Evolutionary conservation across 2,329 filamentous ascomycete genomes (phyloP).

Genomic region (Ophiocordyceps sinensis): DNA sequence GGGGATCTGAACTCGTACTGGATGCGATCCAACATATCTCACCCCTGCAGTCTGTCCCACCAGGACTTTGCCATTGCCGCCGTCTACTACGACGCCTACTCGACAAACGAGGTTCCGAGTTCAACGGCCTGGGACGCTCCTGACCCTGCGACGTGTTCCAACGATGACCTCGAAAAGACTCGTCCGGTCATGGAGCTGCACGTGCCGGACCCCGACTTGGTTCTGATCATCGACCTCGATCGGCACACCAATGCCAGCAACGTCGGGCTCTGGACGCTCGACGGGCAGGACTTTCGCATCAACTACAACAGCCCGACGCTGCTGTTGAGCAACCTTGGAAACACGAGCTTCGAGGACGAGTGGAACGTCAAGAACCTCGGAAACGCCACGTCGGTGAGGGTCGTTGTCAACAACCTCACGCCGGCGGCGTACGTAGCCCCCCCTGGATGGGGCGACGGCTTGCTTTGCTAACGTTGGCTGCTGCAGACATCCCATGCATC

Average conservation of each 20-base stretch:
- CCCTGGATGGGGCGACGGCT: no score
- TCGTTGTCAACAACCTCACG: constrained; percentile 43
- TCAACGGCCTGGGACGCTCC: constrained; percentile 33
- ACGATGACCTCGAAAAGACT: constrained; percentile 39
- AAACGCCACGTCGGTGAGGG: constrained; percentile 36
- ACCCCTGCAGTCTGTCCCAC: constrained; percentile 28
- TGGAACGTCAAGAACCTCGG: constrained; percentile 43
- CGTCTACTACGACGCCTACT: constrained; percentile 48
- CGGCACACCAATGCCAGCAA: constrained; percentile 32
- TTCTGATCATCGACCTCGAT: constrained; percentile 31
- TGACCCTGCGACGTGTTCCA: constrained; percentile 37
- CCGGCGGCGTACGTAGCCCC: constrained; percentile 24
- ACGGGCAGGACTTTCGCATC: constrained; percentile 32
- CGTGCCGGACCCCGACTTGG: constrained; percentile 24
- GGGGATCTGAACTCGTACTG: constrained; percentile 34
- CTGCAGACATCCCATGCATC: constrained; percentile 48
- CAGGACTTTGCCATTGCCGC: constrained; percentile 42
- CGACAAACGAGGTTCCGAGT: constrained; percentile 23
- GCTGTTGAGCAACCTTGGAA: constrained; percentile 32
- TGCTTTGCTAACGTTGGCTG: background rate
- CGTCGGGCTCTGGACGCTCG: constrained; percentile 38
- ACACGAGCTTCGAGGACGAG: constrained; percentile 35
- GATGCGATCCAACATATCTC: constrained; percentile 41
- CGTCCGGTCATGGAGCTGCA: constrained; percentile 35
- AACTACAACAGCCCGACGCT: constrained; percentile 48